Conservation (phyloP, 805 yeast genomes). For the Saturnispora gosingensis region DNA sequence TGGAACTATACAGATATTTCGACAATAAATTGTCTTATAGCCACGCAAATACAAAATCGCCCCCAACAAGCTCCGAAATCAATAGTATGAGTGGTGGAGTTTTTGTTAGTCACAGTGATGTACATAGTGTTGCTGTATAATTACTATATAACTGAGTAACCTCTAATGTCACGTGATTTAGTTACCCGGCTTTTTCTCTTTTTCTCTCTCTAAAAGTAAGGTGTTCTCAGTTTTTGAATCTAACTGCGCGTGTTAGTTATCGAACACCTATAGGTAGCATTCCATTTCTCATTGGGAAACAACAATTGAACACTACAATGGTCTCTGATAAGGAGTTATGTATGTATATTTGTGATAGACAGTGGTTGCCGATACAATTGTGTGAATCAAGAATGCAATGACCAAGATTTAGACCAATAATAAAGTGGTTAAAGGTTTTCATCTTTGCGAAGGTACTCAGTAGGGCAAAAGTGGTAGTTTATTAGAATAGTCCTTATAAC, state of each 20-base stretch:
- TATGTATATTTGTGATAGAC: conserved; percentile 17
- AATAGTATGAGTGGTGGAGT: background rate
- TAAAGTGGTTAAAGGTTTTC: background rate
- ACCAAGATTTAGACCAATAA: background rate
- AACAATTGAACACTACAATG: conserved; percentile 15
- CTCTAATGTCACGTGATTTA: background rate
- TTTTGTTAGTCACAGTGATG: background rate
- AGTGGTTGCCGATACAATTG: background rate
- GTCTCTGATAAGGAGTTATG: conserved; percentile 34
- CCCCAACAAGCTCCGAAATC: background rate
- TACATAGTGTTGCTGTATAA: background rate
- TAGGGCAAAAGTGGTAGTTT: background rate
- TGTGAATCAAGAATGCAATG: background rate
- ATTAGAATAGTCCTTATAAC: no score
- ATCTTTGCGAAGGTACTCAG: background rate
- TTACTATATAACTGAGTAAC: background rate
- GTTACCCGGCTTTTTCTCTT: background rate
- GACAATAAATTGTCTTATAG: background rate
- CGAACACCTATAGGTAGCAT: background rate
- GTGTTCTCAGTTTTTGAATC: background rate
- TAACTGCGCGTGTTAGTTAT: background rate
- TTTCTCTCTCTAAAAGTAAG: background rate
- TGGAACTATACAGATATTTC: background rate
- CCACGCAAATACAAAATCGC: background rate
- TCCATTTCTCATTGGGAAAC: conserved; percentile 8